A percentile compares a stretch with the other conserved stretches of the same genome.
Evolutionary conservation across 202 grass and related monocot genomes (phyloP).

Genomic region (Sporobolus alterniflorus): DNA sequence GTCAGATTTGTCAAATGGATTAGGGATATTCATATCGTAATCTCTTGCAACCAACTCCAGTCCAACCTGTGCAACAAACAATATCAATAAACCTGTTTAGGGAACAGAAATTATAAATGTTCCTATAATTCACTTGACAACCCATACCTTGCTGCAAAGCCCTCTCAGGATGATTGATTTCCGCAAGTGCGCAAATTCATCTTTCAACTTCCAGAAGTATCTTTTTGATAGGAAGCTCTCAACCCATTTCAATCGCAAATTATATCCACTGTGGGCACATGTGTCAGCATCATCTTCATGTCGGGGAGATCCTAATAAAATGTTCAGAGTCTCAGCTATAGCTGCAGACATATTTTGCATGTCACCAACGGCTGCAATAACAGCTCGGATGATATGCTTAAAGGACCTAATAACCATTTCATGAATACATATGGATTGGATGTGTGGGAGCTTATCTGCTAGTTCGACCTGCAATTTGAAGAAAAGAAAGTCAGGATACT

Average conservation of each 20-base stretch:
- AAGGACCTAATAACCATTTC: constrained; percentile 98
- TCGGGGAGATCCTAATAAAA: constrained; percentile 74
- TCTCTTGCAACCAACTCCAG: constrained; percentile 93
- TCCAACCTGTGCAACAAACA: constrained; percentile 75
- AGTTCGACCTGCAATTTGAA: constrained; percentile 78
- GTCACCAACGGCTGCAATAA: constrained; percentile 82
- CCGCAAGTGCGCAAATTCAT: constrained; percentile 88
- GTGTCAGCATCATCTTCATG: constrained; percentile 43
- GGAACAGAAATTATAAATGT: background rate
- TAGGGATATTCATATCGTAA: constrained; percentile 92
- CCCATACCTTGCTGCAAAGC: constrained; percentile 88
- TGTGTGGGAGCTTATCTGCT: constrained; percentile 92
- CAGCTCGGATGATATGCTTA: constrained; percentile 90
- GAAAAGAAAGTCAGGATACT: constrained; percentile 28
- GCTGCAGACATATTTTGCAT: constrained; percentile 70
- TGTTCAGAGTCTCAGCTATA: constrained; percentile 90
- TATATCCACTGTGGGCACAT: constrained; percentile 55
- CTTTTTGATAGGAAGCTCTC: constrained; percentile 87
- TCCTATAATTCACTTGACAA: constrained; percentile 28
- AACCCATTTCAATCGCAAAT: constrained; percentile 76
- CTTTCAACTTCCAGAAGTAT: constrained; percentile 79
- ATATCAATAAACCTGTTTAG: constrained; percentile 29
- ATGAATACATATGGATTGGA: constrained; percentile 99
- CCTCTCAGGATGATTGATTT: constrained; percentile 93
- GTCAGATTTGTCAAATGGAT: constrained; percentile 93